Evolutionary conservation across 1,284 basidiomycete genomes (phyloP).

Genomic region (Mycena sp.): DNA sequence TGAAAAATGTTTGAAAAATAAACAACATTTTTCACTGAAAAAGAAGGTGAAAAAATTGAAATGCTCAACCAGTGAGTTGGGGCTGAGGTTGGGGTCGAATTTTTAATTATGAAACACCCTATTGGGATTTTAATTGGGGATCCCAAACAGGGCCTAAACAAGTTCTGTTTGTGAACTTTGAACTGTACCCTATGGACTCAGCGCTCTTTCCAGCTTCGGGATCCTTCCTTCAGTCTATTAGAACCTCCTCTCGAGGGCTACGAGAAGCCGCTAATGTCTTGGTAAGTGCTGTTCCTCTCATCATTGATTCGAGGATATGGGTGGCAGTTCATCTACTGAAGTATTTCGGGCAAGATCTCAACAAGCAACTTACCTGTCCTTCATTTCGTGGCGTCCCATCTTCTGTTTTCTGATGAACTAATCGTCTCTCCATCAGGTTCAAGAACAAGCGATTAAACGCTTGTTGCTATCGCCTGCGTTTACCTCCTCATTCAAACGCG

Average conservation of each 20-base stretch:
- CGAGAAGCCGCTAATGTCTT: slow-evolving; percentile 17
- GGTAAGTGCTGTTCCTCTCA: slow-evolving; percentile 53
- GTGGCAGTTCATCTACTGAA: slow-evolving; percentile 42
- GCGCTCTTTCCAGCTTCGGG: slow-evolving; percentile 54
- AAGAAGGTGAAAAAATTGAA: no score
- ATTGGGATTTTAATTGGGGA: no score
- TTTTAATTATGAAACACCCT: no score
- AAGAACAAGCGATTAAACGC: slow-evolving; percentile 60
- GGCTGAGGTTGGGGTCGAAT: no score
- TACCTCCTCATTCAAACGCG: slow-evolving; percentile 65
- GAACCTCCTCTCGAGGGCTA: slow-evolving; percentile 14
- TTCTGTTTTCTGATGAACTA: neutral
- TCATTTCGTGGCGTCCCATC: no score
- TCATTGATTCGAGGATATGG: slow-evolving; percentile 53
- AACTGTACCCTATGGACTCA: neutral
- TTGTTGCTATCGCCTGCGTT: slow-evolving; percentile 74
- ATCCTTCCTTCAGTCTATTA: slow-evolving; percentile 59
- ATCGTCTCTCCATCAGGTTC: slow-evolving; percentile 3
- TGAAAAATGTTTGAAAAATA: no score
- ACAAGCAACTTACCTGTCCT: neutral
- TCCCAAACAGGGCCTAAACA: no score
- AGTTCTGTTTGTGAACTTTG: no score
- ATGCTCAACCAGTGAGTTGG: no score
- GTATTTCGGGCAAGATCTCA: neutral
- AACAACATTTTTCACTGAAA: no score